Conservation (phyloP, 108 stramenopile genomes). For the Pinguiococcus pyrenoidosus region DNA sequence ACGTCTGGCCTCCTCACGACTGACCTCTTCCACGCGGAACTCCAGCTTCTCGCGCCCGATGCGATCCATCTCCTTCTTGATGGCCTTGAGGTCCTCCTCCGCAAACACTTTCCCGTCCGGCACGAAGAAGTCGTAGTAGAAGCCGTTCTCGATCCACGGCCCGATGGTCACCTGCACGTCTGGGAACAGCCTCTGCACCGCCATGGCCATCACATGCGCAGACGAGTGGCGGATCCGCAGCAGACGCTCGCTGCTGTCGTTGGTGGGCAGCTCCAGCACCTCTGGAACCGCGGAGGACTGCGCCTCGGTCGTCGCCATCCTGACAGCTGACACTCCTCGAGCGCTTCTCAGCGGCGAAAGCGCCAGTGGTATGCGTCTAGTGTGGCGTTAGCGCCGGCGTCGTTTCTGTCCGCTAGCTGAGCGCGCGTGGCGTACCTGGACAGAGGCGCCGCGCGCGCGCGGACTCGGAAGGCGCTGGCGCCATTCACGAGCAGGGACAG, state of each 20-base stretch:
- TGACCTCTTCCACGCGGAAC: conserved; percentile 68
- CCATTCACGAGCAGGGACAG: too few species aligned
- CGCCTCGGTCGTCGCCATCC: too few species aligned
- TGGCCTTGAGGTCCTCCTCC: conserved; percentile 61
- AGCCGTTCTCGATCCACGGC: conserved; percentile 94
- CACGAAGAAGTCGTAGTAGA: conserved; percentile 89
- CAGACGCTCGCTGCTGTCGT: conserved; percentile 69
- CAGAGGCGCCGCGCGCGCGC: too few species aligned
- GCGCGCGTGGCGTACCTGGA: too few species aligned
- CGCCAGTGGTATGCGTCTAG: too few species aligned
- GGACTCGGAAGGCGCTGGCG: too few species aligned
- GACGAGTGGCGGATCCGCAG: conserved; percentile 82
- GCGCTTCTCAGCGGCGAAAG: too few species aligned
- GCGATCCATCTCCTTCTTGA: conserved; percentile 93
- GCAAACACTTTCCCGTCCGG: conserved; percentile 54
- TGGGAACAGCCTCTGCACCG: conserved; percentile 77
- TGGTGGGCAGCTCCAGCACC: conserved; percentile 65
- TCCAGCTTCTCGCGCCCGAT: conserved; percentile 75
- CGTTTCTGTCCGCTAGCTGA: too few species aligned
- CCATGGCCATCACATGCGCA: conserved; percentile 97
- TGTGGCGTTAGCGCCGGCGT: too few species aligned
- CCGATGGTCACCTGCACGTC: conserved; percentile 91
- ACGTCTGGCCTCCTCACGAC: conserved; percentile 60
- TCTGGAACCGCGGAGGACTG: too few species aligned
- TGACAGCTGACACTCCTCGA: too few species aligned